Evolutionary conservation across 129 eudicot genomes (phyloP).

Genomic region (Chrysanthemum seticuspe): DNA sequence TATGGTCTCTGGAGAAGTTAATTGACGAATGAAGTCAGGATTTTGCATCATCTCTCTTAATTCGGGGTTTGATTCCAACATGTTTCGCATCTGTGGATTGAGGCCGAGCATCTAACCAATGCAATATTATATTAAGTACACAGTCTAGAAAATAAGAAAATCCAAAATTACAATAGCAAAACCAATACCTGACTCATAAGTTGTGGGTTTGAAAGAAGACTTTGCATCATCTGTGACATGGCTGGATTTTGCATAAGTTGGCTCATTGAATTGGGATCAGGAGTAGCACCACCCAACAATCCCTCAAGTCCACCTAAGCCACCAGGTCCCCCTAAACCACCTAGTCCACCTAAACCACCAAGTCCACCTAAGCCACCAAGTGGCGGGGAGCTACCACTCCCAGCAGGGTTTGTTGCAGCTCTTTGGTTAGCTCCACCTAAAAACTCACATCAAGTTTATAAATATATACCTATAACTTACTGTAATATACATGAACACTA

Average conservation of each 20-base stretch:
- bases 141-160: background rate
- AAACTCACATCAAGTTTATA: conserved; percentile 19
- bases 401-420: conserved; percentile 48
- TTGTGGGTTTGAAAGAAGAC: conserved; percentile 83
- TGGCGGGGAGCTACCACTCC: conserved; percentile 48
- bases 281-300: conserved; percentile 55
- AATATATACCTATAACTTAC: background rate
- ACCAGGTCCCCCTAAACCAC: no score
- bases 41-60: conserved; percentile 89
- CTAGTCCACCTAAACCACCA: conserved; percentile 42
- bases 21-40: conserved; percentile 71
- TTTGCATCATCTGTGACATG: conserved; percentile 76
- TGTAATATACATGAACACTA: conserved; percentile 3
- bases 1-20: conserved; percentile 76
- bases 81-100: conserved; percentile 67
- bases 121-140: conserved; percentile 15
- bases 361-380: conserved; percentile 69
- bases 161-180: background rate
- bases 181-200: conserved; percentile 72
- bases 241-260: conserved; percentile 89
- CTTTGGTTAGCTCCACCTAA: conserved; percentile 55
- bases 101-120: conserved; percentile 53
- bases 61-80: conserved; percentile 79
- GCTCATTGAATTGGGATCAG: conserved; percentile 58
- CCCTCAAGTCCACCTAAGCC: conserved; percentile 37